Percentiles rank a stretch among this genome's conserved stretches.
phyloP scores from a whole-genome alignment of 768 basidiomycete species.

The Boletus subcaerulescens region DNA sequence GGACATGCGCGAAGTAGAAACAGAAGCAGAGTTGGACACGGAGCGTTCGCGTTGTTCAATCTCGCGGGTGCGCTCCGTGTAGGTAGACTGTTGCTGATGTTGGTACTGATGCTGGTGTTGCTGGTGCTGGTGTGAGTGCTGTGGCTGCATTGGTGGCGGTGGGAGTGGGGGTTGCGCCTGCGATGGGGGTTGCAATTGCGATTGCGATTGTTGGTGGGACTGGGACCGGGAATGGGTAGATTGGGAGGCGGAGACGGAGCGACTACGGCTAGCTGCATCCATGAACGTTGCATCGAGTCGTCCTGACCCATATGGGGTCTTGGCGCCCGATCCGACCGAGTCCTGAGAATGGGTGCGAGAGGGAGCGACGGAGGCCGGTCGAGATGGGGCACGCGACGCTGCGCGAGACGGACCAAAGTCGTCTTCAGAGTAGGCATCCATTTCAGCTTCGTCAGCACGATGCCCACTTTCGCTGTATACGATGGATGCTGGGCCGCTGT shows the following conservation, averaged over 20 bases:
- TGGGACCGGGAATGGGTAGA: slow-evolving; percentile 19
- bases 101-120: not conserved
- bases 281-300: slow-evolving; percentile 27
- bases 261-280: slow-evolving; percentile 30
- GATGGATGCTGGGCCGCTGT: slow-evolving; percentile 74
- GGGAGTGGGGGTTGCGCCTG: not conserved
- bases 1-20: slow-evolving; percentile 18
- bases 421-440: slow-evolving; percentile 63
- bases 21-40: slow-evolving; percentile 20
- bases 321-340: slow-evolving; percentile 30
- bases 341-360: slow-evolving; percentile 57
- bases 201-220: not conserved
- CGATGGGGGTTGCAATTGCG: not conserved
- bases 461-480: slow-evolving; percentile 80
- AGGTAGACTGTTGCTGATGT: slow-evolving; percentile 13
- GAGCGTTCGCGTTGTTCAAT: slow-evolving; percentile 24
- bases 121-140: not conserved
- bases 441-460: slow-evolving; percentile 71
- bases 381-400: slow-evolving; percentile 37
- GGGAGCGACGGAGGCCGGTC: slow-evolving; percentile 44
- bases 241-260: slow-evolving; percentile 20
- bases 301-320: slow-evolving; percentile 30
- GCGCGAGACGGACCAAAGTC: slow-evolving; percentile 40
- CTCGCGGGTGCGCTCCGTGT: slow-evolving; percentile 27
- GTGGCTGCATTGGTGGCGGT: not conserved